Conservation (phyloP, 1,284 basidiomycete species). For the Omphalotus olearius region DNA sequence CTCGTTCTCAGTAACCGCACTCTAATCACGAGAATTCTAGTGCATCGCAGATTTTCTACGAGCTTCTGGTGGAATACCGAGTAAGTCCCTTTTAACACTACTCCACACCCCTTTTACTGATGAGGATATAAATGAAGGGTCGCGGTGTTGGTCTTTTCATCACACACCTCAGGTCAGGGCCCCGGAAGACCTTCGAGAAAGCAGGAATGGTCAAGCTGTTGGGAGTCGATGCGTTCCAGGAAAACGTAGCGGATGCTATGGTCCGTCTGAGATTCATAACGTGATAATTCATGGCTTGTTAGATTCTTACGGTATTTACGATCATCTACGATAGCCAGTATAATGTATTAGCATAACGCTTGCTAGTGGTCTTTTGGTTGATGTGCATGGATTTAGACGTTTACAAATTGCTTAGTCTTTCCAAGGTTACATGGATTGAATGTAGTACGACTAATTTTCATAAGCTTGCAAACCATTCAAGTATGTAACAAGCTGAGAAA, state of each 20-base stretch:
- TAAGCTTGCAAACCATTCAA: too few relatives aligned
- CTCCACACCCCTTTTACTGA: slow-evolving; percentile 3
- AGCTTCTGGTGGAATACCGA: slow-evolving; percentile 75
- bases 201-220: slow-evolving; percentile 66
- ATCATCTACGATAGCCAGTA: background rate
- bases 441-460: too few relatives aligned
- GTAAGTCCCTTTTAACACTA: slow-evolving; percentile 29
- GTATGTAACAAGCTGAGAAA: too few relatives aligned
- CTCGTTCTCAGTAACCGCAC: background rate
- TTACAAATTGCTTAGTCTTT: too few relatives aligned
- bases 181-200: slow-evolving; percentile 57
- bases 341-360: background rate
- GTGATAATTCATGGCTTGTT: background rate
- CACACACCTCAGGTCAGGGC: slow-evolving; percentile 64
- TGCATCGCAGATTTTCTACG: slow-evolving; percentile 82
- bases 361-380: background rate
- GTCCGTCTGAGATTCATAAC: slow-evolving; percentile 20
- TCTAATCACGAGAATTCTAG: slow-evolving; percentile 20
- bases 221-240: slow-evolving; percentile 67
- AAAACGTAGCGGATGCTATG: slow-evolving; percentile 69
- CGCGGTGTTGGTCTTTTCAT: slow-evolving; percentile 76
- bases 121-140: slow-evolving; percentile 31
- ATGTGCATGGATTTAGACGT: too few relatives aligned
- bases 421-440: too few relatives aligned
- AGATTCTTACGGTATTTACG: background rate